Base-by-base conservation (phyloP, 331 rosid genomes). In the Malus hybrid region DNA sequence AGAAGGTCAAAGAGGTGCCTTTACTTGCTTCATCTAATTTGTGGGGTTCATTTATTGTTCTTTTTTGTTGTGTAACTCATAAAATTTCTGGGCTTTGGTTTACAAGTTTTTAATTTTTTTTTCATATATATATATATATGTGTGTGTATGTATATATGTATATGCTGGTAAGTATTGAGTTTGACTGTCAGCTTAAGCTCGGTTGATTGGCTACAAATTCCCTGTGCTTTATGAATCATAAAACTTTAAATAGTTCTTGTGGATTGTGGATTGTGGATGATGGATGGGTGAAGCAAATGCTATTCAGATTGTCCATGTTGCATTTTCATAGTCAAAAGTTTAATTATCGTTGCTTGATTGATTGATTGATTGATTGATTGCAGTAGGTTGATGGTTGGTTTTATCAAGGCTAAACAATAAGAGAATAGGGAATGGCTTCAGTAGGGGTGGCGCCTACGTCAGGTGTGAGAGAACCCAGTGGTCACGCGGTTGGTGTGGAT, bases 401-500 rank as follows among this genome's bases (percentile, higher is more conserved):
- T 71, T 71, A 74, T 84, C 73, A 28, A 76, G 71, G 72, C 73
- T 32, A 76, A 67, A 64, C 56, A 75, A 18, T 68, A 42, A 63
- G 81, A 80, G 80, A 76, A 69, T 19, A 29, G 78, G 60, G 57
- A 65, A 93, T 93, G 98, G 87, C 93, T 14, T 89, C 96, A 2
- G 89, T 93, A 78, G 96, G 93, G 77, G 93, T 89, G 55, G 97
- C 87, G 56, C 97, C 97, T 77, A 71, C 91, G 34, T 85, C 89
- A 16, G 85, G 88, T 73, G 39, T 89, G 85, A 86, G 93, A 83
- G 96, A 91, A 69, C 71, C 91, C 13, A 79, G 83, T 80, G 92
- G 87, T 60, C 92, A 87, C 74, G 81, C 81, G 20, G 87, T 78
- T 10, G 93, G 96, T 52, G 91, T 91, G 84, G 98, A 89, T 80